These are phyloP conservation scores for Amesomyces nigricolor DNA, from an alignment of 2,329 filamentous ascomycete genomes.

Conservation along the genomic window DNA sequence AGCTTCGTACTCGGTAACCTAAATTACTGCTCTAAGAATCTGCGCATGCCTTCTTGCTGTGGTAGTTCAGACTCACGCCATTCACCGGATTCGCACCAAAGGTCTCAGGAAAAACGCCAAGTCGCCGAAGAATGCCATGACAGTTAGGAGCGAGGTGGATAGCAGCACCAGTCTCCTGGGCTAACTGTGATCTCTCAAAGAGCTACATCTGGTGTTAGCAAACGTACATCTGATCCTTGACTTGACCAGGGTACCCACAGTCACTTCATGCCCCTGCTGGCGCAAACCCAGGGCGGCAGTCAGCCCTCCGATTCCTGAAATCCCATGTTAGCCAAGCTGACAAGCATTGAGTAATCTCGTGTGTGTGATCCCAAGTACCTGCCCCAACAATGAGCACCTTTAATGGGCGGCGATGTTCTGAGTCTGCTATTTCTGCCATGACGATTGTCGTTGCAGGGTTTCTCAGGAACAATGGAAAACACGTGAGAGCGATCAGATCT, in stretches of 20 bases:
- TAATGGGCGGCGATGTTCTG: not conserved
- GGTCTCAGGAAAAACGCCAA: constrained; percentile 27
- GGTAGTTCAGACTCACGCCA: constrained; percentile 24
- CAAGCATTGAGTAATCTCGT: not conserved
- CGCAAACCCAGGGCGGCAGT: constrained; percentile 44
- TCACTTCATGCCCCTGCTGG: constrained; percentile 42
- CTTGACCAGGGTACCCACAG: constrained; percentile 20
- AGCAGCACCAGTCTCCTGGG: constrained; percentile 49
- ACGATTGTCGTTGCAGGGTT: not conserved
- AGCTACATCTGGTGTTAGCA: constrained; percentile 28
- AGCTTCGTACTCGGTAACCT: constrained; percentile 35
- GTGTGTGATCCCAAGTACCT: not conserved
- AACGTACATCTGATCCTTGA: not conserved
- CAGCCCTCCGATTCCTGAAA: constrained; percentile 43
- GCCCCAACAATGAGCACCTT: constrained; percentile 12
- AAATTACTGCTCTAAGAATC: too few relatives aligned
- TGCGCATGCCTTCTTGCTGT: too few relatives aligned
- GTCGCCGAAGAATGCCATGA: constrained; percentile 41
- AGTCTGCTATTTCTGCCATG: not conserved
- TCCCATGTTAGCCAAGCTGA: not conserved
- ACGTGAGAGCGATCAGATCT: too few relatives aligned
- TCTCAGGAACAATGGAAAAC: too few relatives aligned
- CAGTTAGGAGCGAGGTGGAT: constrained; percentile 51
- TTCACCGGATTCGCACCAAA: constrained; percentile 34
- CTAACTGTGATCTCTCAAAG: constrained; percentile 44